phyloP scores from a whole-genome alignment of 179 eudicot genomes.

The Sideroxylon spinosum region DNA sequence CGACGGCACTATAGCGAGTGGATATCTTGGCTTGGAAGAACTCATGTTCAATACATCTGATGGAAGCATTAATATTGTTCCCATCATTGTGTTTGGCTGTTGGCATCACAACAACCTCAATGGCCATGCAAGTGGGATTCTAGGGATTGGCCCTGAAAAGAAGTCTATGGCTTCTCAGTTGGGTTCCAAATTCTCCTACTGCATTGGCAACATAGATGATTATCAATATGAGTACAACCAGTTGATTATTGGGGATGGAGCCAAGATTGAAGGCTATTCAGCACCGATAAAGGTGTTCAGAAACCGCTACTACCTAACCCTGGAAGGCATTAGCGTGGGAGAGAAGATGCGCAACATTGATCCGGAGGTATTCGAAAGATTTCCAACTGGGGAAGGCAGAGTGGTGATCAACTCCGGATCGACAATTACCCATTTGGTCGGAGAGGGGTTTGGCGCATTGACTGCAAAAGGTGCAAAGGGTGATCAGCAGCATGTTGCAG shows the following conservation, averaged over 20 bases:
- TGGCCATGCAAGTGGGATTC: constrained; percentile 10
- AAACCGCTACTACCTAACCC: neutral
- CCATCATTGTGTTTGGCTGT: constrained; percentile 18
- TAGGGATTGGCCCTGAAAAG: constrained; percentile 13
- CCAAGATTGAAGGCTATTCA: constrained; percentile 21
- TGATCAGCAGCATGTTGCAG: neutral
- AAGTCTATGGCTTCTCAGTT: neutral
- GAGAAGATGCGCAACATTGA: neutral
- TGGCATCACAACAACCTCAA: neutral
- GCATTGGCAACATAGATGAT: constrained; percentile 24
- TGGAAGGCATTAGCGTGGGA: constrained; percentile 23
- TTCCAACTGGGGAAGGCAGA: neutral
- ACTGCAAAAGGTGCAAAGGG: neutral
- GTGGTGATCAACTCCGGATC: constrained; percentile 20
- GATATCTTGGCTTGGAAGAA: constrained; percentile 18
- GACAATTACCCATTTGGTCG: neutral
- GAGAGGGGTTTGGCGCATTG: constrained; percentile 8
- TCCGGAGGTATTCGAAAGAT: neutral
- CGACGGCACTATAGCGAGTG: neutral
- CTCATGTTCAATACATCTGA: constrained; percentile 16
- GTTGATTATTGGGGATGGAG: constrained; percentile 21
- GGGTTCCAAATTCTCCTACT: constrained; percentile 26
- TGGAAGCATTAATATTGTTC: neutral
- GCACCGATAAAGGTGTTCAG: constrained; percentile 12
- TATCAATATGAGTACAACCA: constrained; percentile 16